phyloP scores from a whole-genome alignment of 139 green algal species.

The Chlorella vulgaris region DNA sequence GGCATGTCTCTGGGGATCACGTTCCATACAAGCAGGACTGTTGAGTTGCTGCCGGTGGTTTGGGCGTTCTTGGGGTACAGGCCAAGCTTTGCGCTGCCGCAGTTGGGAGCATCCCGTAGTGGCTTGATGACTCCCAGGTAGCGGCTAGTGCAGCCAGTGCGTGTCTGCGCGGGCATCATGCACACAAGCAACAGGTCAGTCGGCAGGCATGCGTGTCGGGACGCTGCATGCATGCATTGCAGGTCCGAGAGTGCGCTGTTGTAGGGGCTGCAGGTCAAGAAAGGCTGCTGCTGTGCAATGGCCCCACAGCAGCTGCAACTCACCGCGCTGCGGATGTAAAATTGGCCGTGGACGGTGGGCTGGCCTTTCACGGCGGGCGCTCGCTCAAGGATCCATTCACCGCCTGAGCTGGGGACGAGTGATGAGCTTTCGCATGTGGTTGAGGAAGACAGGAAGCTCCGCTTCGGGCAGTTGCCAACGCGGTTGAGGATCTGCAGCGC shows the following conservation, averaged over 20 bases:
- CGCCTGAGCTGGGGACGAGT: background rate
- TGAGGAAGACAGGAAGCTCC: background rate
- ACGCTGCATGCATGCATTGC: no score
- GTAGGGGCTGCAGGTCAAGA: background rate
- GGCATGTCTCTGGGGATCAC: background rate
- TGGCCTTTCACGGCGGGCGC: background rate
- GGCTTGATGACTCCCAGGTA: background rate
- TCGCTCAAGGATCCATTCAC: background rate
- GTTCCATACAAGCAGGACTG: background rate
- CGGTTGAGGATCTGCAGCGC: background rate
- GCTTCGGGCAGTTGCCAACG: background rate
- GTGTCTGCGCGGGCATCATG: background rate
- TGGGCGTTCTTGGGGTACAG: background rate
- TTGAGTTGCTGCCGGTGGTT: no score
- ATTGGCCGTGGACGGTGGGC: background rate
- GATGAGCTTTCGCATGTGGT: background rate
- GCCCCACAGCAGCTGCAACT: background rate
- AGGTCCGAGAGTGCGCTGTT: no score
- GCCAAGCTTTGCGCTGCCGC: background rate
- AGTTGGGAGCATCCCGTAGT: background rate
- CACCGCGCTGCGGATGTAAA: background rate
- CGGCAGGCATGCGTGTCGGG: no score
- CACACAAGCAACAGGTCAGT: no score
- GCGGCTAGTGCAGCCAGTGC: background rate
- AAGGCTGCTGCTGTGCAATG: background rate